These are phyloP conservation scores for Xylariaceae sp. DNA, from an alignment of 2,329 filamentous ascomycete genomes.

Conservation along the genomic window DNA sequence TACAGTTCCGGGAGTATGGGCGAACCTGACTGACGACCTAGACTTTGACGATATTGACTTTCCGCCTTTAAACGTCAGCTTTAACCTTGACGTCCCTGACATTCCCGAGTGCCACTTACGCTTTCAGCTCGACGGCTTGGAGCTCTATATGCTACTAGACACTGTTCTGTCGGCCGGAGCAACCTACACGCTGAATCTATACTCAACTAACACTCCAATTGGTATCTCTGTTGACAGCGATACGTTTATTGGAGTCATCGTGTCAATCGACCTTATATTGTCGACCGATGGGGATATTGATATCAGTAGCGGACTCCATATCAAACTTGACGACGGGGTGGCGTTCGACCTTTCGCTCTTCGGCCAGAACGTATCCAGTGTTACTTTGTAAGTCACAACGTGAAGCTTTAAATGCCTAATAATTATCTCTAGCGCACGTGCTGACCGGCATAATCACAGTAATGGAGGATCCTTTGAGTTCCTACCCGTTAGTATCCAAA, in stretches of 20 bases:
- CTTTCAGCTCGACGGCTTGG: constrained; percentile 57
- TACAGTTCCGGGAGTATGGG: constrained; percentile 20
- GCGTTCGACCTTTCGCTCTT: constrained; percentile 57
- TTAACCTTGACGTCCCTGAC: constrained; percentile 50
- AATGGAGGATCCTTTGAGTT: constrained; percentile 62
- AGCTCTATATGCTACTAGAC: constrained; percentile 57
- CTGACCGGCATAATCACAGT: constrained; percentile 37
- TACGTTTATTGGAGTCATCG: constrained; percentile 53
- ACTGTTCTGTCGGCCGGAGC: constrained; percentile 48
- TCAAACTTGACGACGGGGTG: constrained; percentile 58
- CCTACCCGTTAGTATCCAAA: constrained; percentile 58
- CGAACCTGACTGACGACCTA: constrained; percentile 34
- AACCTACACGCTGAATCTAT: constrained; percentile 57
- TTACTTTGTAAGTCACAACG: constrained; percentile 55
- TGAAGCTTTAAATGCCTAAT: neutral
- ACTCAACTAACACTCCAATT: constrained; percentile 49
- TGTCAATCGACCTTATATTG: constrained; percentile 59
- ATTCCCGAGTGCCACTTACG: constrained; percentile 51
- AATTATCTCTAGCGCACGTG: neutral
- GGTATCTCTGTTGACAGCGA: constrained; percentile 49
- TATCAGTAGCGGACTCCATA: constrained; percentile 60
- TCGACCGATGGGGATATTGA: constrained; percentile 52
- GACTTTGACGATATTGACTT: constrained; percentile 38
- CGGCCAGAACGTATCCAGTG: constrained; percentile 51
- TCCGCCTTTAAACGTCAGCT: constrained; percentile 48